A percentile compares a stretch with the other conserved stretches of the same genome.
These are phyloP conservation scores for Fagopyrum esculentum DNA, from an alignment of 148 eudicot species.

Conservation along the genomic window DNA sequence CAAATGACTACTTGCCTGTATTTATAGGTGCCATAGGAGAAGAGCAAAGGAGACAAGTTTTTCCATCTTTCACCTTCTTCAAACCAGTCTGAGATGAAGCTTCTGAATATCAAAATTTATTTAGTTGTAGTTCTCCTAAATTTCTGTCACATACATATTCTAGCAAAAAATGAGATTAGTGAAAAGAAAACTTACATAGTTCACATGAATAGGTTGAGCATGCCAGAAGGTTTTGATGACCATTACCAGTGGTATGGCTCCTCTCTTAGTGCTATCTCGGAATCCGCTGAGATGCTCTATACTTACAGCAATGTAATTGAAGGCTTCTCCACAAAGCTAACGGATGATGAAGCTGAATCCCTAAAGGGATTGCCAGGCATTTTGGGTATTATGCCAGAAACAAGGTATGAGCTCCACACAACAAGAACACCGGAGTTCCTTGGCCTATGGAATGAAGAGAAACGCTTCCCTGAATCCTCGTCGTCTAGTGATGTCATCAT, in stretches of 20 bases:
- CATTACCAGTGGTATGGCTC: conserved; percentile 68
- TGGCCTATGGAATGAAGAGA: conserved; percentile 38
- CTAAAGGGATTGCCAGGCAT: conserved; percentile 47
- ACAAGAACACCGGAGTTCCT: conserved; percentile 76
- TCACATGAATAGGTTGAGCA: conserved; percentile 68
- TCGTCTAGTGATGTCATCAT: conserved; percentile 44
- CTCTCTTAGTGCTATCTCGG: conserved; percentile 43
- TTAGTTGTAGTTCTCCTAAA: conserved; percentile 27
- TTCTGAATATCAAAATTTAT: conserved; percentile 19
- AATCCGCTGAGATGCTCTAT: conserved; percentile 54
- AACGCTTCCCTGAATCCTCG: conserved; percentile 30
- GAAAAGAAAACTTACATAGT: conserved; percentile 58
- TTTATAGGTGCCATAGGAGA: conserved; percentile 10
- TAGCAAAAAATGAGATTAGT: conserved; percentile 18
- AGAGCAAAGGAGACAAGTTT: not conserved
- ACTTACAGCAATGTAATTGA: conserved; percentile 53
- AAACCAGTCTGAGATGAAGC: conserved; percentile 32
- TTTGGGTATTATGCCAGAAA: conserved; percentile 47
- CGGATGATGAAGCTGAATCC: conserved; percentile 42
- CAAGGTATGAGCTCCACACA: conserved; percentile 62
- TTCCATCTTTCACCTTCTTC: not conserved
- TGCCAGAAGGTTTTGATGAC: conserved; percentile 46
- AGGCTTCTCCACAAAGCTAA: conserved; percentile 66
- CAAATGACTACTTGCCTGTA: not conserved
- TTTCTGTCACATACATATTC: conserved; percentile 17